Evolutionary conservation across 2,329 filamentous ascomycete genomes (phyloP).

Genomic region (Microdochium trichocladiopsis): DNA sequence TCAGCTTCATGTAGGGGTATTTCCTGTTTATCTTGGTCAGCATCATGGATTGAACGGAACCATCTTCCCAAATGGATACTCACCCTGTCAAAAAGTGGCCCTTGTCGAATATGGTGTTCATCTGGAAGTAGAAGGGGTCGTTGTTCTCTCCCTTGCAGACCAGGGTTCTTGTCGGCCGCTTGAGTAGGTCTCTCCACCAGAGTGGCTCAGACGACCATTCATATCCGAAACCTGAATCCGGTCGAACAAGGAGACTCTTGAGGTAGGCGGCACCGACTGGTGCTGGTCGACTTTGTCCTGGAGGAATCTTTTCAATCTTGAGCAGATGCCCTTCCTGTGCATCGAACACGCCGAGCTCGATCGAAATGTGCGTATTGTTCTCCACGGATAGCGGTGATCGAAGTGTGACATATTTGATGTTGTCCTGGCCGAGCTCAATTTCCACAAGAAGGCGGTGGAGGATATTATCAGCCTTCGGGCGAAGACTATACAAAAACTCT

Average conservation of each 20-base stretch:
- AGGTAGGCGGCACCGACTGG: conserved; percentile 89
- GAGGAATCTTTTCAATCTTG: conserved; percentile 96
- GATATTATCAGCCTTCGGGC: conserved; percentile 77
- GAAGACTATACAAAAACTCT: conserved; percentile 81
- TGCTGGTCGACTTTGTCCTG: conserved; percentile 81
- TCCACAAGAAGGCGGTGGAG: conserved; percentile 89
- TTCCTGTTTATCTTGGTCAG: conserved; percentile 40
- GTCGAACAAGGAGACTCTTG: conserved; percentile 80
- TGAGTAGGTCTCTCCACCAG: conserved; percentile 89
- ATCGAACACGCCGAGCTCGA: conserved; percentile 89
- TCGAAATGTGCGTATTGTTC: conserved; percentile 92
- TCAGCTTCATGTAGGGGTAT: conserved; percentile 92
- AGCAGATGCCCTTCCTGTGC: conserved; percentile 80
- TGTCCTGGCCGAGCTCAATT: conserved; percentile 83
- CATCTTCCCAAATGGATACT: conserved; percentile 18
- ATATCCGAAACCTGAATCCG: conserved; percentile 94
- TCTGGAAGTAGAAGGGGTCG: conserved; percentile 94
- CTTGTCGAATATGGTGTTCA: conserved; percentile 79
- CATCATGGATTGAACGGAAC: background rate
- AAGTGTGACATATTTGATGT: conserved; percentile 96
- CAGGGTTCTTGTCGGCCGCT: conserved; percentile 76
- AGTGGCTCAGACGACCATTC: conserved; percentile 86
- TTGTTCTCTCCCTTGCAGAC: conserved; percentile 82
- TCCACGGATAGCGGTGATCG: conserved; percentile 87
- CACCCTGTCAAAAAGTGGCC: conserved; percentile 74